phyloP scores from a whole-genome alignment of 192 early-diverging fungal species.

The Dissophora globulifera region DNA sequence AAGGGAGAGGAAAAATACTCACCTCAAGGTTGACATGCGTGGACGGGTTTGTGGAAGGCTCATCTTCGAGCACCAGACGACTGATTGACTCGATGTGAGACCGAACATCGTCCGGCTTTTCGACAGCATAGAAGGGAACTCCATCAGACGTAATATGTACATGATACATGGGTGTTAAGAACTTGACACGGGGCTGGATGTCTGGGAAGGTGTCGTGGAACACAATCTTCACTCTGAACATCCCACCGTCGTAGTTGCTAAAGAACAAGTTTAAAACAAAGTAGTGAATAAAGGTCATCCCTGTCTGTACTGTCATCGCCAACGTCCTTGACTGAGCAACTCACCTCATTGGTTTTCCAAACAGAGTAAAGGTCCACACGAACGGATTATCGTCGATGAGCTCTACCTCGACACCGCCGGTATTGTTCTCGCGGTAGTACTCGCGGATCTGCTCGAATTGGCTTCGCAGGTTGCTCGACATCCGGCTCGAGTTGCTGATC shows the following conservation, averaged over 20 bases:
- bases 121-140: conserved; percentile 64
- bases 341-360: conserved; percentile 61
- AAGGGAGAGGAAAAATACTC: neutral
- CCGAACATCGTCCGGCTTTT: conserved; percentile 64
- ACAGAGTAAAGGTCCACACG: conserved; percentile 64
- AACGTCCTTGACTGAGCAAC: neutral
- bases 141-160: conserved; percentile 68
- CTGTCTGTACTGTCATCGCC: no score
- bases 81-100: conserved; percentile 61
- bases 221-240: conserved; percentile 64
- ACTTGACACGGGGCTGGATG: conserved; percentile 63
- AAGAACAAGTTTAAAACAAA: conserved; percentile 1
- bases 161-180: conserved; percentile 68
- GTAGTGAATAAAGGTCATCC: no score
- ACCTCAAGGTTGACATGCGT: conserved; percentile 44
- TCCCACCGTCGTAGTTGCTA: conserved; percentile 68
- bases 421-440: conserved; percentile 55
- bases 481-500: conserved; percentile 60
- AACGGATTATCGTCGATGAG: conserved; percentile 65
- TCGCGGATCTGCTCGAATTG: conserved; percentile 68
- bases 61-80: conserved; percentile 54
- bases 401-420: conserved; percentile 59
- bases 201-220: conserved; percentile 69
- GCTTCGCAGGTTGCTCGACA: conserved; percentile 62
- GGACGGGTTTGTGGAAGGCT: conserved; percentile 48